Evolutionary conservation across 2,329 filamentous ascomycete species (phyloP).

Genomic region (Ophiocordyceps sinensis): DNA sequence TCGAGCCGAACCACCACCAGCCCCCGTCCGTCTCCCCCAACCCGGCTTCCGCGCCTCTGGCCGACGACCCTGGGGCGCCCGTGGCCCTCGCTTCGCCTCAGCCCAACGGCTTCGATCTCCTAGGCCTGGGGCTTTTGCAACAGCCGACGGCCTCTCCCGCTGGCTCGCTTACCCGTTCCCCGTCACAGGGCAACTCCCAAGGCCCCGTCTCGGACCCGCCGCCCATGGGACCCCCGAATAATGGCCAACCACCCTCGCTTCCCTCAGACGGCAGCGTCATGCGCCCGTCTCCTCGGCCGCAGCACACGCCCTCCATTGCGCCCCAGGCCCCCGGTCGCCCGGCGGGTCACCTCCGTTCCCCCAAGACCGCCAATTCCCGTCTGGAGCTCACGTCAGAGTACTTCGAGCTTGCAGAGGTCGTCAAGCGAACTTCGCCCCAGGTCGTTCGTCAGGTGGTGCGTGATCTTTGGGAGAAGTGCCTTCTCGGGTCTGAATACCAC

Average conservation of each 20-base stretch:
- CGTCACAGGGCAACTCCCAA: background rate
- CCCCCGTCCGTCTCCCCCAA: background rate
- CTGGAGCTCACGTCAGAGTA: conserved; percentile 7
- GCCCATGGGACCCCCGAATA: background rate
- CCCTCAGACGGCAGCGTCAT: background rate
- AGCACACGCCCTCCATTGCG: background rate
- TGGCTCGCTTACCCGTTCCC: background rate
- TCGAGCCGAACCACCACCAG: background rate
- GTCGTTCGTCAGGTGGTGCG: conserved; percentile 33
- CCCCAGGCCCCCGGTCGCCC: no score
- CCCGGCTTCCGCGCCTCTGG: background rate
- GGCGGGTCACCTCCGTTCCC: background rate
- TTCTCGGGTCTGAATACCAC: conserved; percentile 37
- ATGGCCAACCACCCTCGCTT: background rate
- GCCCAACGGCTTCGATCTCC: background rate
- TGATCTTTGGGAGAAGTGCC: conserved; percentile 34
- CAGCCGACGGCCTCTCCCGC: background rate
- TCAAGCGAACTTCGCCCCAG: conserved; percentile 26
- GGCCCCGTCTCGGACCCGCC: background rate
- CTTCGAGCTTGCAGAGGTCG: conserved; percentile 9
- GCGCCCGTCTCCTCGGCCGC: background rate
- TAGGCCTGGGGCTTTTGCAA: background rate
- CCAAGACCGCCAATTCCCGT: background rate
- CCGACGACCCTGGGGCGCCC: background rate
- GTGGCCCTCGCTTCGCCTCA: background rate